phyloP scores from a whole-genome alignment of 179 eudicot genomes.

The Camellia oleifera region DNA sequence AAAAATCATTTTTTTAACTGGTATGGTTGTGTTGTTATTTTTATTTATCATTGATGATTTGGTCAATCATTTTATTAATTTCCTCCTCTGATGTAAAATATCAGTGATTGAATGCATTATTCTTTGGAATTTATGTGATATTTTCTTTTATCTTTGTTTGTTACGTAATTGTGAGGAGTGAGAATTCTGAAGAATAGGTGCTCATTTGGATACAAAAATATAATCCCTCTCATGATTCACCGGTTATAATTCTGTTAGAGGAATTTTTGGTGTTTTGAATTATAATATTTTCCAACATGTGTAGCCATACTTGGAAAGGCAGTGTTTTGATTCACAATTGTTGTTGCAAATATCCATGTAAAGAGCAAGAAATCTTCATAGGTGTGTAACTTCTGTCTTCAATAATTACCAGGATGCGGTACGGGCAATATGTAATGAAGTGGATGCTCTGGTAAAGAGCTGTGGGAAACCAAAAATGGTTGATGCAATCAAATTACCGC shows the following conservation, averaged over 20 bases:
- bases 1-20: not conserved
- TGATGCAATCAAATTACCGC: conserved; percentile 92
- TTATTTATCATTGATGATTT: not conserved
- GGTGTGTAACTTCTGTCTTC: conserved; percentile 11
- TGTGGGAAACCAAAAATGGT: conserved; percentile 96
- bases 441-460: conserved; percentile 71
- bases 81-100: not conserved
- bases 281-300: not conserved
- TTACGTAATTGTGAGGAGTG: not conserved
- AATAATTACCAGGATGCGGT: conserved; percentile 70
- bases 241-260: not conserved
- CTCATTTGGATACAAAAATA: not conserved
- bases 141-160: not conserved
- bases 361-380: not conserved
- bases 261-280: not conserved
- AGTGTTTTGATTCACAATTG: not conserved
- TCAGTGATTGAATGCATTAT: not conserved
- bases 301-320: not conserved
- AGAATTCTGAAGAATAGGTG: not conserved
- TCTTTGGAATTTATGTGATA: not conserved
- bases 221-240: not conserved
- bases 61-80: conserved; percentile 3
- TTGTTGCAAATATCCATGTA: not conserved
- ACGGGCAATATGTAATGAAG: conserved; percentile 74
- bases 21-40: not conserved